Evolutionary conservation across 176 grass and related monocot species (phyloP).

Genomic region (Raddia guianensis): DNA sequence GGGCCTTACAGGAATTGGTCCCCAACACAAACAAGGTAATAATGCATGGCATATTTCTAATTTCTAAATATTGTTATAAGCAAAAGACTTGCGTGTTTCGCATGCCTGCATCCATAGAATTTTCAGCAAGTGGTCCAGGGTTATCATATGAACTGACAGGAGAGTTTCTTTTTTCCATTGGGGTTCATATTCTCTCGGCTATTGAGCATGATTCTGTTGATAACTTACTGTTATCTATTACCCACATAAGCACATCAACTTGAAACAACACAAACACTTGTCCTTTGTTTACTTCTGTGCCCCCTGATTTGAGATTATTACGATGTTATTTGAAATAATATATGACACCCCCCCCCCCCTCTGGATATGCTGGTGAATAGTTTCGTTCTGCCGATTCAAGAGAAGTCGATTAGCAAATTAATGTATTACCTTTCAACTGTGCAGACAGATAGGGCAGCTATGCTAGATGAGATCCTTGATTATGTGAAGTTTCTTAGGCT

Average conservation of each 20-base stretch:
- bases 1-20: constrained; percentile 85
- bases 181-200: constrained; percentile 20
- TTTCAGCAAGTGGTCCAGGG: constrained; percentile 32
- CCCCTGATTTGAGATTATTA: background rate
- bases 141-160: constrained; percentile 39
- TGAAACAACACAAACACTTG: constrained; percentile 2
- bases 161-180: background rate
- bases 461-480: constrained; percentile 94
- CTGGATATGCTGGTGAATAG: background rate
- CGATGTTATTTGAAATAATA: background rate
- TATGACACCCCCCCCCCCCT: background rate
- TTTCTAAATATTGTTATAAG: constrained; percentile 33
- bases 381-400: background rate
- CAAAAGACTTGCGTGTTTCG: constrained; percentile 2
- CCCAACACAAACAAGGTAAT: constrained; percentile 94
- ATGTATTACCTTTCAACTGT: constrained; percentile 45
- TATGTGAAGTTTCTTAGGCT: constrained; percentile 95
- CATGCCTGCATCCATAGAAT: background rate
- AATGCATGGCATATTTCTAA: constrained; percentile 32
- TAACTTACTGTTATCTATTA: constrained; percentile 16
- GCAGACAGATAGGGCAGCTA: constrained; percentile 92
- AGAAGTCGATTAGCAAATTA: background rate
- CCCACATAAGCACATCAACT: background rate
- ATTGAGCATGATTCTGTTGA: constrained; percentile 12
- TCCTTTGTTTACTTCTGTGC: background rate